These are phyloP conservation scores for Leccinum subtestaceum DNA, from an alignment of 768 basidiomycete genomes.

Conservation along the genomic window DNA sequence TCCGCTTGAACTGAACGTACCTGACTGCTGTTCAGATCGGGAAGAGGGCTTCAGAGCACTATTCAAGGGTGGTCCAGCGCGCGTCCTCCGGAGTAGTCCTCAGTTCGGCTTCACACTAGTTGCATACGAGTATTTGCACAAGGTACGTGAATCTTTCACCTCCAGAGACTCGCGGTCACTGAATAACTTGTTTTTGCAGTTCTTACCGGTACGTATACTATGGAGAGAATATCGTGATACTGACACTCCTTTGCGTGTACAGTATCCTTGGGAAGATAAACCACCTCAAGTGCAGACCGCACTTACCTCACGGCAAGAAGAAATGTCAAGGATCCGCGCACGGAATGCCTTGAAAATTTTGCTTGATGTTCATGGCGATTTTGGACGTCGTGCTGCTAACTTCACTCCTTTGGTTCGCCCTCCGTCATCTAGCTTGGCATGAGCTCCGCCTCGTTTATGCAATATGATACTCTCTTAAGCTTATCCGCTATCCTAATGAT, in stretches of 20 bases:
- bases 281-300: slow-evolving; percentile 66
- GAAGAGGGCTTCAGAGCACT: slow-evolving; percentile 89
- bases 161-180: neutral
- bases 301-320: slow-evolving; percentile 70
- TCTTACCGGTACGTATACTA: slow-evolving; percentile 29
- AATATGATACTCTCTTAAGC: slow-evolving; percentile 4
- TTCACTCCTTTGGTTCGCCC: slow-evolving; percentile 27
- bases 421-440: slow-evolving; percentile 14
- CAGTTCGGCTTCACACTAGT: slow-evolving; percentile 95
- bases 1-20: slow-evolving; percentile 10
- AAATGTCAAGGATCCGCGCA: slow-evolving; percentile 85
- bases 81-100: slow-evolving; percentile 82
- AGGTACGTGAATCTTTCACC: slow-evolving; percentile 38
- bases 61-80: slow-evolving; percentile 90
- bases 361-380: slow-evolving; percentile 87
- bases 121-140: slow-evolving; percentile 72
- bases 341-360: slow-evolving; percentile 93
- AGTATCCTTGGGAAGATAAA: slow-evolving; percentile 83
- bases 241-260: slow-evolving; percentile 11
- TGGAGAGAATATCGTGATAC: slow-evolving; percentile 1
- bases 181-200: slow-evolving; percentile 19
- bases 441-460: neutral
- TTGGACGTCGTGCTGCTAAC: slow-evolving; percentile 57
- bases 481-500: slow-evolving; percentile 21
- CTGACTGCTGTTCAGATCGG: slow-evolving; percentile 46